Percentiles rank a stretch among this genome's conserved stretches.
Evolutionary conservation across 2,329 filamentous ascomycete species (phyloP).

Genomic region (Cercospora zeae-maydis): DNA sequence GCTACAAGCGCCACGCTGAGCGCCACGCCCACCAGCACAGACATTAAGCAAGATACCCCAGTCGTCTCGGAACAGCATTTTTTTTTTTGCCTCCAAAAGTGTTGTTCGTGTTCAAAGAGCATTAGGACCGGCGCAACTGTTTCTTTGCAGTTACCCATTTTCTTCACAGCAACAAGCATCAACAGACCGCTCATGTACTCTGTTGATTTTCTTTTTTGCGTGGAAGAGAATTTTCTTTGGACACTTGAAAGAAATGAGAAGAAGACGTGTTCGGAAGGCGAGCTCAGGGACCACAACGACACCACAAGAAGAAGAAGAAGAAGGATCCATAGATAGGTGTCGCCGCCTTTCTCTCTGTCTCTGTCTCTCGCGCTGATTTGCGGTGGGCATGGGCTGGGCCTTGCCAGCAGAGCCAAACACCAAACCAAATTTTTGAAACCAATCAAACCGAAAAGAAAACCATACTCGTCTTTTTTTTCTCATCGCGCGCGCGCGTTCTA

Average conservation of each 20-base stretch:
- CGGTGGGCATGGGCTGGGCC: not conserved
- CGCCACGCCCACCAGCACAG: constrained; percentile 30
- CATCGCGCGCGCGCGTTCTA: not conserved
- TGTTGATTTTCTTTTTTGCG: not conserved
- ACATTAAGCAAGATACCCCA: constrained; percentile 10
- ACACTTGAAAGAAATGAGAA: not conserved
- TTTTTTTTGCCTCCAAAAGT: not conserved
- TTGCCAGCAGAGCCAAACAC: not conserved
- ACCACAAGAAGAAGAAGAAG: not conserved
- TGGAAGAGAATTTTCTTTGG: not conserved
- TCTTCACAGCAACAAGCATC: not conserved
- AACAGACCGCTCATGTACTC: not conserved
- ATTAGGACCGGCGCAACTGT: constrained; percentile 13
- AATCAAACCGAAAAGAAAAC: not conserved
- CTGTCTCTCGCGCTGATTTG: not conserved
- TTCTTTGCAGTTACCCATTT: constrained; percentile 2
- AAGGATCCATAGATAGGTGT: not conserved
- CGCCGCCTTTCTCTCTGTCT: not conserved
- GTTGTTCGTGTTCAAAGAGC: constrained; percentile 11
- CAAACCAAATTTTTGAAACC: not conserved
- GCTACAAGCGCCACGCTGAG: constrained; percentile 32
- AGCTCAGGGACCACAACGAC: not conserved
- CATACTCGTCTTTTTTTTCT: not conserved
- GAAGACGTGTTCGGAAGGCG: not conserved
- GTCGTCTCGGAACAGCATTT: not conserved